Evolutionary conservation across 2,329 filamentous ascomycete genomes (phyloP), one percentile per base, ranked within the genome.

Genomic region (Alternaria novae-zelandiae): DNA sequence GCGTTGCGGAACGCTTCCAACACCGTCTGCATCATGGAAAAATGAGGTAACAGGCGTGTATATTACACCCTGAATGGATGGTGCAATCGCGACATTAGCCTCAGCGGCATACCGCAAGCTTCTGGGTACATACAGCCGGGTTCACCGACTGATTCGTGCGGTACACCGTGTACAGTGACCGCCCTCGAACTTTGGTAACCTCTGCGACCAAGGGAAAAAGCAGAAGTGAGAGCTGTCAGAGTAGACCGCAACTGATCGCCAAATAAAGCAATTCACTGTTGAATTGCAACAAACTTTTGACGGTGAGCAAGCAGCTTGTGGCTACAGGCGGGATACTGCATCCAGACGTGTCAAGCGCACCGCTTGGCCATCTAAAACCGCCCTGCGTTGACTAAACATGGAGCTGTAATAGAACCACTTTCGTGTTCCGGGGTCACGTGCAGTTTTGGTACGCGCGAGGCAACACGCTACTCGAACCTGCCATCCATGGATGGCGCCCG

Each of bases 191-290:
- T 51, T 47, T 59, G 55, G 43, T 46, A 53, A 49, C 51, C 55
- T 56, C 49, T 8, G 32, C n/a, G 57, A 61, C 25, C 17, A 43
- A 32, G n/a, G n/a, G 44, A 56, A 61, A 61, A 61, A 61, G 57
- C 62, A 63, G 28, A 59, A 43, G n/a, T 54, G 26, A 46, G 36
- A 57, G 59, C 46, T 62, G 59, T 57, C 61, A 58, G 46, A 56
- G 60, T 61, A 60, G 66, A 68, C 63, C 57, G 64, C 60, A 54
- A 64, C 54, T 68, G 63, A 66, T 68, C 63, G 63, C 54, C 63
- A 30, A 58, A 36, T 26, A 61, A 49, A 47, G 53, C 60, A 63
- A 61, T 60, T 60, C 46, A 57, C 26, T 57, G 61, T 57, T 65
- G 63, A 50, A 41, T 28, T 41, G 23, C 28, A 41, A 47, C 50